A percentile compares a stretch with the other conserved stretches of the same genome.
Evolutionary conservation across 306 rosid species (phyloP).

Genomic region (Cicer arietinum): DNA sequence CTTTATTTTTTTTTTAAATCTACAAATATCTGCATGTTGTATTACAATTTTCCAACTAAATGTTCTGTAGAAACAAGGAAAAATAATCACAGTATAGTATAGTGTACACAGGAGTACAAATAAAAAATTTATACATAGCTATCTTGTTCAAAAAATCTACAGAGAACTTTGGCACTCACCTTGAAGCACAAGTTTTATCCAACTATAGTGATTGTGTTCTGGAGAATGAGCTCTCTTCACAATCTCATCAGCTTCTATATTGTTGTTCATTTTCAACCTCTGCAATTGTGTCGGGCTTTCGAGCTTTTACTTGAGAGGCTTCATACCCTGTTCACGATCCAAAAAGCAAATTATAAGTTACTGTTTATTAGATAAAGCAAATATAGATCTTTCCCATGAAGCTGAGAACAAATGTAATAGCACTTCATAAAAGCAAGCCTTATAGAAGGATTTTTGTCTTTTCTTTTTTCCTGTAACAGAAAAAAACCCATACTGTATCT

Average conservation of each 20-base stretch:
- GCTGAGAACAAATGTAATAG: constrained; percentile 41
- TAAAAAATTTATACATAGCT: background rate
- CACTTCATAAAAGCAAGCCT: background rate
- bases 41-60: constrained; percentile 19
- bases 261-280: constrained; percentile 31
- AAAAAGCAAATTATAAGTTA: constrained; percentile 36
- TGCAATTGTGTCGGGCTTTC: background rate
- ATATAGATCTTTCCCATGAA: constrained; percentile 41
- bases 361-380: constrained; percentile 33
- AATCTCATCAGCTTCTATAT: constrained; percentile 20
- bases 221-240: background rate
- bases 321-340: constrained; percentile 59
- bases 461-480: constrained; percentile 1
- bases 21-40: constrained; percentile 19
- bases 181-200: constrained; percentile 28
- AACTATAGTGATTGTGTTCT: background rate
- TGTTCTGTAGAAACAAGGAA: constrained; percentile 5
- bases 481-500: background rate
- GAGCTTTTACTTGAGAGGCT: constrained; percentile 63
- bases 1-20: background rate
- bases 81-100: background rate
- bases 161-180: constrained; percentile 14
- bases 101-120: background rate
- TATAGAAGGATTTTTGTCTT: constrained; percentile 11
- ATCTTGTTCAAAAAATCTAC: constrained; percentile 15